Base-by-base conservation (phyloP, 129 eudicot genomes). In the Escallonia rubra region DNA sequence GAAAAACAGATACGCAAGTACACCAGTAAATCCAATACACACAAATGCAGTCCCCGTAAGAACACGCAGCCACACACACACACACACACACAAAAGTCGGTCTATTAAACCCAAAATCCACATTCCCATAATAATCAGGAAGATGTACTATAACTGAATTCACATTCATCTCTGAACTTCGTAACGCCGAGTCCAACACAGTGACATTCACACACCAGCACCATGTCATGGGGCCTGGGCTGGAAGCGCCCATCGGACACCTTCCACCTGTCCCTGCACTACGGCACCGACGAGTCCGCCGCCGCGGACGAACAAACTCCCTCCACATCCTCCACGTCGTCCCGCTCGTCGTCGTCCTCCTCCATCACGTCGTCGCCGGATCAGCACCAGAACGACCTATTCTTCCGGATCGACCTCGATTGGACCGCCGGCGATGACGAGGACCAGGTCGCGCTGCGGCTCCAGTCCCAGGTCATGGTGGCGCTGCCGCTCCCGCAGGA, bases 191-290 rank as follows among this genome's bases (percentile, higher is more conserved):
- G 43, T 23, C 34, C 34, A 23, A 23, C 34, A 23, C 34, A 23
- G 34, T 23, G 34, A 23, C 34, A 23, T 23, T 7, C 59, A 63
- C 59, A 54, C 79, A 60, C 73, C 76, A 74, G 56, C 59, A 70
- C 70, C 81, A 93, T 93, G 99, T 93, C 99, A 63, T 94, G 99
- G 99, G 99, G 97, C 72, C 74, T 94, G 72, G 99, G 96, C 4
- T 94, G 99, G 99, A 94, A 94, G 57, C 74, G 99, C 34, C 80
- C 97, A 10, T 80, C 96, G 8, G 99, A 94, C 44, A 78, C 81
- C 14, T 90, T 94, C 72, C 93, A 89, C 74, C 57, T 94, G 60
- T 75, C 90, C 5, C 75, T 94, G 4, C 73, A 87, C 55, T 94
- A 87, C 67, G 99, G 99, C 41, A 39, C 76, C 6, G 88, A 85